Conservation (phyloP, 2,329 filamentous ascomycete genomes). For the Mycosphaerelloides madeirae region DNA sequence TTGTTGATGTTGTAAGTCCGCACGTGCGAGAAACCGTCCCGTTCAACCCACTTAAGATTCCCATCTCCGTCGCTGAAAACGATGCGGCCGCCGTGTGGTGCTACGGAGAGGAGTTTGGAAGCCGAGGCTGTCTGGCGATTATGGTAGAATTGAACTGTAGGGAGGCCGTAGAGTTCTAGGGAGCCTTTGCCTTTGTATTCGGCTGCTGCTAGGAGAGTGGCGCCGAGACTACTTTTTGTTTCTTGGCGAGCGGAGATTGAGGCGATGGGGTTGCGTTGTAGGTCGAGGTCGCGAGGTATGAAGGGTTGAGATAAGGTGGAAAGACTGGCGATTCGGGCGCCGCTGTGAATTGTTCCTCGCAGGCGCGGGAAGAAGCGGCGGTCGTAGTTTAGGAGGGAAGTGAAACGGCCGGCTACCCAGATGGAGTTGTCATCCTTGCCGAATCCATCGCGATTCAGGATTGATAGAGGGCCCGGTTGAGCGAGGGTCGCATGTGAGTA, state of each 20-base stretch:
- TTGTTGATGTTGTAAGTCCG: constrained; percentile 56
- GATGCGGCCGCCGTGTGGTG: constrained; percentile 74
- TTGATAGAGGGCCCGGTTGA: constrained; percentile 75
- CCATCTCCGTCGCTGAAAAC: constrained; percentile 82
- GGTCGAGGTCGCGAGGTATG: constrained; percentile 57
- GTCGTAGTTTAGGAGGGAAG: constrained; percentile 84
- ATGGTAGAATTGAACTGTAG: constrained; percentile 45
- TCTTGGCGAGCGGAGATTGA: constrained; percentile 49
- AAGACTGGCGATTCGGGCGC: constrained; percentile 70
- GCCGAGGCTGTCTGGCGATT: constrained; percentile 80
- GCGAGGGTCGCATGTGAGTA: constrained; percentile 64
- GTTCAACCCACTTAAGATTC: constrained; percentile 83
- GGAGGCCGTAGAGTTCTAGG: constrained; percentile 74
- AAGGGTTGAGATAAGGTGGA: constrained; percentile 65
- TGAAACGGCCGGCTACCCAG: constrained; percentile 83
- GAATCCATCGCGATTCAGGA: constrained; percentile 66
- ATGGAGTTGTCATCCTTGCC: constrained; percentile 63
- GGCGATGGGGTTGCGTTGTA: constrained; percentile 48
- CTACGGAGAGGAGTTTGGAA: constrained; percentile 76
- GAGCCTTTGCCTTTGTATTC: constrained; percentile 91
- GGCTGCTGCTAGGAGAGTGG: constrained; percentile 74
- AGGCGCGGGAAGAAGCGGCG: constrained; percentile 77
- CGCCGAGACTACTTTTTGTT: constrained; percentile 51
- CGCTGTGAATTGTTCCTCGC: constrained; percentile 74
- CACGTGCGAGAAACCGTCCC: constrained; percentile 62